phyloP scores from a whole-genome alignment of 2,329 filamentous ascomycete species.

The Scytalidium sp. region DNA sequence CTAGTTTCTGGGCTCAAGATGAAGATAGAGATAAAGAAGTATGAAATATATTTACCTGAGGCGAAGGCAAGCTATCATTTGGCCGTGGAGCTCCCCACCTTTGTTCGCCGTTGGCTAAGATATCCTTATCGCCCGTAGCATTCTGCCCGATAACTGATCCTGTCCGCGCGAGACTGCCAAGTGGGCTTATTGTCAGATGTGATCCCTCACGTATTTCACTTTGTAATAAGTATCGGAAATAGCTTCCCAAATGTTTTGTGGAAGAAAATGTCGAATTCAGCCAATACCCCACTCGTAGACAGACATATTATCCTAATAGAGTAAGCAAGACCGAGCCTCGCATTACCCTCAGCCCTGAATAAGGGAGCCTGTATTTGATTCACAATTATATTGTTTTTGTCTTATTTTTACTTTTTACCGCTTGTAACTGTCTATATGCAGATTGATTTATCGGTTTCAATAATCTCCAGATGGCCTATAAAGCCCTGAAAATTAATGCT shows the following conservation, averaged over 20 bases:
- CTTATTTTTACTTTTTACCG: neutral
- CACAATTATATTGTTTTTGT: neutral
- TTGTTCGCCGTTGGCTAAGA: neutral
- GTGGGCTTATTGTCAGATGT: neutral
- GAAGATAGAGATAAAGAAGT: neutral
- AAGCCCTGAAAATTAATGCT: conserved; percentile 15
- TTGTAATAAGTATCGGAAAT: neutral
- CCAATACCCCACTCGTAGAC: neutral
- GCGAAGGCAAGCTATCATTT: neutral
- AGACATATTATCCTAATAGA: no score
- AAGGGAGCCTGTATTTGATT: no score
- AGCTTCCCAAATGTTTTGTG: neutral
- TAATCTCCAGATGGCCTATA: conserved; percentile 8
- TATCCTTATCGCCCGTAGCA: conserved; percentile 3
- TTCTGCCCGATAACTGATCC: neutral
- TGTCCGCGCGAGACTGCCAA: neutral
- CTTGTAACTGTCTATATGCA: neutral
- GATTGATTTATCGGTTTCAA: neutral
- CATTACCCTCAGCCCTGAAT: no score
- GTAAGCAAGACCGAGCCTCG: no score
- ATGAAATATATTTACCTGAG: neutral
- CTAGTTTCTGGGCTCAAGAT: neutral
- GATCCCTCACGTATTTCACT: neutral
- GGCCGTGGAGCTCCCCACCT: conserved; percentile 2
- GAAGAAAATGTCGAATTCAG: neutral